phyloP scores from a whole-genome alignment of 2,329 filamentous ascomycete species.

The Aspergillus brasiliensis region DNA sequence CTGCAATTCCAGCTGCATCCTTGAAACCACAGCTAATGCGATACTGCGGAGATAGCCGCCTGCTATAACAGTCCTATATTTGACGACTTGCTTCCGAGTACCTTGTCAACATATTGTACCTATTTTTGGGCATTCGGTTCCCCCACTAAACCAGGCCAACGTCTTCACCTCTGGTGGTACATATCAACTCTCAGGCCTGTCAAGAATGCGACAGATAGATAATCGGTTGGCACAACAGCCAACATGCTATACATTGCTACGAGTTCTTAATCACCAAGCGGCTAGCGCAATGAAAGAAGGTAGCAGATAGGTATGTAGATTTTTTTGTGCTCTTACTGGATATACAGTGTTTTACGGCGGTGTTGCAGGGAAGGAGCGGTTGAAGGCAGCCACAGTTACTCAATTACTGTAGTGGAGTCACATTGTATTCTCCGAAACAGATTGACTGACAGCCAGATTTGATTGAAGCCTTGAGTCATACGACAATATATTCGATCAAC shows the following conservation, averaged over 20 bases:
- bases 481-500: background rate
- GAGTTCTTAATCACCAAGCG: background rate
- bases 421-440: background rate
- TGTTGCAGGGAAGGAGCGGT: background rate
- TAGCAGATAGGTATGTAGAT: too few relatives aligned
- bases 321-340: background rate
- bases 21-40: background rate
- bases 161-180: background rate
- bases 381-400: constrained; percentile 7
- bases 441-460: background rate
- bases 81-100: background rate
- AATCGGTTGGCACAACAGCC: background rate
- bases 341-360: background rate
- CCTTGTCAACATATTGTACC: background rate
- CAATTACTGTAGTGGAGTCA: constrained; percentile 6
- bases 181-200: background rate
- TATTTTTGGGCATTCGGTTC: background rate
- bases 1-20: background rate
- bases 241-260: background rate
- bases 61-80: background rate
- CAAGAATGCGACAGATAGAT: background rate
- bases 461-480: background rate
- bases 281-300: background rate
- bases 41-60: too few relatives aligned
- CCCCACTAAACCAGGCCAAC: background rate